Evolutionary conservation across 2,329 filamentous ascomycete species (phyloP), one percentile per base, ranked within the genome.

Genomic region (Colletotrichum chrysophilum): DNA sequence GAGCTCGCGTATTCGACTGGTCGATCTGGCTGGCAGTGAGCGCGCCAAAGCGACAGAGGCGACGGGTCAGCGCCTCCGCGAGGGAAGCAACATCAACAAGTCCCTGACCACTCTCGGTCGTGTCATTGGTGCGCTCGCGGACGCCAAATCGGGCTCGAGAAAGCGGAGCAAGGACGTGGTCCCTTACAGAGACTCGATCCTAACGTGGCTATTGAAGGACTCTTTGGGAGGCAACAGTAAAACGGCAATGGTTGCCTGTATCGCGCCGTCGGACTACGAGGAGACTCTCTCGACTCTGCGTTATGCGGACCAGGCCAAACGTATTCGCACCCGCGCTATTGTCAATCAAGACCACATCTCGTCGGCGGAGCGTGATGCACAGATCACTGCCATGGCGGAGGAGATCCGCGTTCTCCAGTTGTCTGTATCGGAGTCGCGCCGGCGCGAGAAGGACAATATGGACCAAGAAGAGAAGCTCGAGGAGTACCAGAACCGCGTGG

Each of bases 41-140:
- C 92, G 97, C 70, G 97, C 97, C 77, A 98, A 98, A 84, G 93
- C 96, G 1, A 99, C 97, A 48, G 96, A 98, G 86, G 97, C 97
- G 2, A 98, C 96, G 0, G 97, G 97, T 14, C 93, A 94, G 80
- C 93, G 97, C 36, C 91, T 99, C 26, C 93, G 96, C 73, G 97
- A 99, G 86, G 97, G 97, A 66, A 96, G 95, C 81, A 98, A 98
- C 84, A 99, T 99, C 91, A 99, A 99, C 89, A 98, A 98, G 86
- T 98, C 96, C 12, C 91, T 99, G 48, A 98, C 96, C 1, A 98
- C 97, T 0, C 91, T 99, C 12, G 97, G 97, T 5, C 94, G 97
- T 69, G 97, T 99, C 65, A 99, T 99, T 83, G 96, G 96, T 34
- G 96, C 97, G 2, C 90, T 99, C 32, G 95, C 94, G 5, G 92